These are phyloP conservation scores for Trypanosoma mega DNA, from an alignment of 208 protist species.

Conservation along the genomic window DNA sequence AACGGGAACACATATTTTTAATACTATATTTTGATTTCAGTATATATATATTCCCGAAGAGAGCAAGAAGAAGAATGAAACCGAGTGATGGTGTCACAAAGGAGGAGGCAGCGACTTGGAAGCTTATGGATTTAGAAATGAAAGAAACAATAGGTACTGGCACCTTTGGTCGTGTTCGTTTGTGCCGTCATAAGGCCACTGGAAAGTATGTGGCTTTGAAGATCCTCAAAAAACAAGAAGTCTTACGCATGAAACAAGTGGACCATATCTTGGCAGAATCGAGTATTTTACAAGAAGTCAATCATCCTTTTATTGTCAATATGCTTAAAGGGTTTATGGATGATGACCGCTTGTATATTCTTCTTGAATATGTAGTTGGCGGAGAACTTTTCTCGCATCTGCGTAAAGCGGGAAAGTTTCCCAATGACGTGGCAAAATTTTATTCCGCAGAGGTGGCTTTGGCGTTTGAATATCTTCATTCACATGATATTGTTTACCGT, in stretches of 20 bases:
- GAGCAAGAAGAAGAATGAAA: constrained; percentile 11
- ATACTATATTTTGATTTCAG: constrained; percentile 12
- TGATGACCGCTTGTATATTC: constrained; percentile 90
- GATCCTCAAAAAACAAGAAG: constrained; percentile 90
- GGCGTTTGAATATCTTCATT: constrained; percentile 87
- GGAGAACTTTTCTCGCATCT: constrained; percentile 92
- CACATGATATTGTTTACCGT: constrained; percentile 79
- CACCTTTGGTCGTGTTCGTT: constrained; percentile 93
- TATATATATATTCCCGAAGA: background rate
- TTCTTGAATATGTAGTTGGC: constrained; percentile 94
- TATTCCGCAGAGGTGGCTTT: constrained; percentile 91
- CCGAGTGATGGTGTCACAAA: constrained; percentile 27
- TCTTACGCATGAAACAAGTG: constrained; percentile 90
- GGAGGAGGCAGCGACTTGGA: constrained; percentile 70
- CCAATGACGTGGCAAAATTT: constrained; percentile 91
- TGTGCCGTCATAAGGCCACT: constrained; percentile 85
- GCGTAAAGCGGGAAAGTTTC: constrained; percentile 89
- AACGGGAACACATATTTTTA: background rate
- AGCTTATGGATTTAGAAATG: constrained; percentile 89
- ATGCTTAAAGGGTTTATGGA: constrained; percentile 96
- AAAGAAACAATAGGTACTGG: constrained; percentile 92
- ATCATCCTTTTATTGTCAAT: constrained; percentile 95
- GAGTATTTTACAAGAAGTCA: constrained; percentile 90
- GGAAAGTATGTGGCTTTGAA: constrained; percentile 88
- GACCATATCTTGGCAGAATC: constrained; percentile 94